These are phyloP conservation scores for Colletotrichum chlorophyti DNA, from an alignment of 2,329 filamentous ascomycete species.

Conservation along the genomic window DNA sequence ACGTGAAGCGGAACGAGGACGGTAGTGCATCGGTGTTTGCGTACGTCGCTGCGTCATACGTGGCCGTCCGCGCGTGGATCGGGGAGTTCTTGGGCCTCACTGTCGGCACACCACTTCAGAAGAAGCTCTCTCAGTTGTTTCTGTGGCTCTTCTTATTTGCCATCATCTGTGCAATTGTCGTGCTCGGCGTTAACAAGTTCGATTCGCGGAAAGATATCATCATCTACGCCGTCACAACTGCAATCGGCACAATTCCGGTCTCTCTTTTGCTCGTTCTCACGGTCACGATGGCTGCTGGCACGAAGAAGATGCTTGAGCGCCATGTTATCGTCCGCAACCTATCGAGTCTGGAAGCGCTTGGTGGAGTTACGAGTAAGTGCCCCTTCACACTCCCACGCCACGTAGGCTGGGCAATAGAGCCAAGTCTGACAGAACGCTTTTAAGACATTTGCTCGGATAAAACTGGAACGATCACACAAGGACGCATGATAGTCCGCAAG, in stretches of 20 bases:
- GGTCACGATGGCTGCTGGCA: conserved; percentile 65
- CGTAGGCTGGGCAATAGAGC: too few species aligned
- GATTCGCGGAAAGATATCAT: conserved; percentile 45
- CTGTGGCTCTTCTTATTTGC: conserved; percentile 70
- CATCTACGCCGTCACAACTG: conserved; percentile 52
- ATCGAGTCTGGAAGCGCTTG: conserved; percentile 58
- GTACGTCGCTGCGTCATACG: conserved; percentile 43
- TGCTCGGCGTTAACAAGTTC: conserved; percentile 51
- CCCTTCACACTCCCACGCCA: neutral
- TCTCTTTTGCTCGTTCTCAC: conserved; percentile 60
- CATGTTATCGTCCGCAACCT: conserved; percentile 61
- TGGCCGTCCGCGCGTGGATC: conserved; percentile 43
- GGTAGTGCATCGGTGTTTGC: conserved; percentile 38
- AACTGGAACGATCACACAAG: conserved; percentile 60
- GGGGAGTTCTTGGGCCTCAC: conserved; percentile 56
- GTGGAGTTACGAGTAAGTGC: conserved; percentile 52
- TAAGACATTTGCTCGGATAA: conserved; percentile 65
- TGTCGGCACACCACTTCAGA: conserved; percentile 72
- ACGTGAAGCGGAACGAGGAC: conserved; percentile 52
- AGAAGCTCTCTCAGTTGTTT: conserved; percentile 73
- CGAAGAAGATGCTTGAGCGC: conserved; percentile 59
- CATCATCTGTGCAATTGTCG: conserved; percentile 51
- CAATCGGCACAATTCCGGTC: conserved; percentile 57
- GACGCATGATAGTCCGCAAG: conserved; percentile 61
- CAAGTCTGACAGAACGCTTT: neutral